Conservation (phyloP, 768 basidiomycete species). For the Agrocybe praecox region DNA sequence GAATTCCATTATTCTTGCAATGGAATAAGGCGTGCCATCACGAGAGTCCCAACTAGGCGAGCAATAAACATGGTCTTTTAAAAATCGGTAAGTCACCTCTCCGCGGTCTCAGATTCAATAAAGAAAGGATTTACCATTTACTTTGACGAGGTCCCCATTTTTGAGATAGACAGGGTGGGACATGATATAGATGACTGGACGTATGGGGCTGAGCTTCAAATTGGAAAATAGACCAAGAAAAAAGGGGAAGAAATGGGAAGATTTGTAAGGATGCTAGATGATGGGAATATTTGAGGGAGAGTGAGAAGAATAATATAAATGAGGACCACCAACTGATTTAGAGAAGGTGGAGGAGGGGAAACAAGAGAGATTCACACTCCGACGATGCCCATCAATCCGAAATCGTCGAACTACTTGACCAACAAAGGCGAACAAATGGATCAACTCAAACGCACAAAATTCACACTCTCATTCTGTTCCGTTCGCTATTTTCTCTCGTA, state of each 20-base stretch:
- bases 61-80: constrained; percentile 94
- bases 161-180: constrained; percentile 65
- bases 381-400: constrained; percentile 30
- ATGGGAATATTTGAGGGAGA: constrained; percentile 20
- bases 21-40: constrained; percentile 93
- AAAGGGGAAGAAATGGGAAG: constrained; percentile 26
- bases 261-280: constrained; percentile 20
- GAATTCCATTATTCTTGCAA: constrained; percentile 97
- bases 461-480: background rate
- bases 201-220: constrained; percentile 31
- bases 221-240: constrained; percentile 28
- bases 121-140: constrained; percentile 67
- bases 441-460: background rate
- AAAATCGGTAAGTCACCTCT: constrained; percentile 34
- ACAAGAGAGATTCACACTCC: constrained; percentile 48
- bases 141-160: constrained; percentile 83
- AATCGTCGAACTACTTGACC: constrained; percentile 12
- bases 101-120: constrained; percentile 14
- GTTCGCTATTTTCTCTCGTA: no score
- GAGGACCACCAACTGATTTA: constrained; percentile 29
- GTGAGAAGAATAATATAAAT: constrained; percentile 22
- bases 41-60: constrained; percentile 91
- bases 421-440: background rate
- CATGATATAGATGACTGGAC: constrained; percentile 30
- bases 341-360: constrained; percentile 40